Conservation (phyloP, 345 rosid genomes). For the Sonneratia alba region DNA sequence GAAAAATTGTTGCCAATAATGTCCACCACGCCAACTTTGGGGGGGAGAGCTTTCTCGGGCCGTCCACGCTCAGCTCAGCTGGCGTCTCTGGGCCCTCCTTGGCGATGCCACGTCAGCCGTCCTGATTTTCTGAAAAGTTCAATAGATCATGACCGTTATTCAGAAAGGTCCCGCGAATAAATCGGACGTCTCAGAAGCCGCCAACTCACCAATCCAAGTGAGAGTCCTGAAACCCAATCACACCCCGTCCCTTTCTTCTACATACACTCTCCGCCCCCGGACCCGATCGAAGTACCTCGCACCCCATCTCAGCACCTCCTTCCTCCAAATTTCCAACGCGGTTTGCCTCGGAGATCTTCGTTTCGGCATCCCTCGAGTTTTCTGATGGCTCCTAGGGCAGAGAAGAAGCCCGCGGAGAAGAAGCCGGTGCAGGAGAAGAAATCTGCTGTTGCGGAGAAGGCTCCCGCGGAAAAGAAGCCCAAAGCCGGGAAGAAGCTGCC, state of each 20-base stretch:
- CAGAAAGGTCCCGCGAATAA: background rate
- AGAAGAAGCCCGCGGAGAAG: conserved; percentile 60
- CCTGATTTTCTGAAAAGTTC: background rate
- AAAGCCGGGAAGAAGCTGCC: conserved; percentile 80
- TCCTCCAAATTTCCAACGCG: too few species aligned
- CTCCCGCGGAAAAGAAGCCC: conserved; percentile 70
- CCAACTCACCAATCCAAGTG: conserved; percentile 6
- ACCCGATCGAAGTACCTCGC: too few species aligned
- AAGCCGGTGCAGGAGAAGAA: conserved; percentile 52
- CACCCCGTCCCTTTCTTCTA: background rate
- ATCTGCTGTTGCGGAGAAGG: conserved; percentile 45
- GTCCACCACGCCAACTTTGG: too few species aligned
- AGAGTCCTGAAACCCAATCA: background rate
- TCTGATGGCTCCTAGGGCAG: conserved; percentile 49
- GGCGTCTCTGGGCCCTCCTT: conserved; percentile 41
- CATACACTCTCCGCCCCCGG: background rate
- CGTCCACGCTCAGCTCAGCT: conserved; percentile 43
- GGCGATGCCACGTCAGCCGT: conserved; percentile 2
- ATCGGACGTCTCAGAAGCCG: background rate
- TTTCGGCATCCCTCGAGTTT: background rate
- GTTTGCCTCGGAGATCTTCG: background rate
- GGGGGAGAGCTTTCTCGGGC: conserved; percentile 16
- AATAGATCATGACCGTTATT: conserved; percentile 2
- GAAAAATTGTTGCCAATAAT: too few species aligned
- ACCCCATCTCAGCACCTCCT: too few species aligned